These are phyloP conservation scores for Penicilliopsis zonata DNA, from an alignment of 495 filamentous ascomycete genomes.

Conservation along the genomic window DNA sequence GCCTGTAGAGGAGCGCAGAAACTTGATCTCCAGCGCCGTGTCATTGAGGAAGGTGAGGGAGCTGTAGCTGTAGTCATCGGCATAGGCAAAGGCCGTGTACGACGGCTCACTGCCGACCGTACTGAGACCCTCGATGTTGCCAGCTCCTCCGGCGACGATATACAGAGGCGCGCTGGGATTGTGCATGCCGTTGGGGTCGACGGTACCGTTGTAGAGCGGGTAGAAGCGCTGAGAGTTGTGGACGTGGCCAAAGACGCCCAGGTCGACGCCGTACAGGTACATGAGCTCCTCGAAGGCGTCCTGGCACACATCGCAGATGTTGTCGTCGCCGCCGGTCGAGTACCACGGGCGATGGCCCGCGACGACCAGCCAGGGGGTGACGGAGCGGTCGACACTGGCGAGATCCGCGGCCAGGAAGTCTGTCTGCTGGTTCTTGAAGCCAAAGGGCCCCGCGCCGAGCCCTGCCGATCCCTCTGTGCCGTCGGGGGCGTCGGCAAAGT, in stretches of 20 bases:
- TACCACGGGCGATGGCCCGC: slow-evolving; percentile 55
- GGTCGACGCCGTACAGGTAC: slow-evolving; percentile 48
- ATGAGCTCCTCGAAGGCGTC: slow-evolving; percentile 45
- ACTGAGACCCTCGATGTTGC: slow-evolving; percentile 36
- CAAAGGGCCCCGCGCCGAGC: slow-evolving; percentile 41
- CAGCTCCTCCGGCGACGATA: slow-evolving; percentile 35
- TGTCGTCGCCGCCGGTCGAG: slow-evolving; percentile 10
- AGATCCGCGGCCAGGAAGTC: slow-evolving; percentile 37
- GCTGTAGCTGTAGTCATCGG: slow-evolving; percentile 41
- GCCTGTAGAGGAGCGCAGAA: slow-evolving; percentile 36
- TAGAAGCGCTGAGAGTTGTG: slow-evolving; percentile 42
- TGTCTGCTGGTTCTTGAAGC: slow-evolving; percentile 19
- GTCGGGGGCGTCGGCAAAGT: slow-evolving; percentile 31
- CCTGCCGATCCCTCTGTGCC: slow-evolving; percentile 33
- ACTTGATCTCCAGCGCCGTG: slow-evolving; percentile 24
- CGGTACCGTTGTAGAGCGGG: slow-evolving; percentile 29
- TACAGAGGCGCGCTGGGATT: slow-evolving; percentile 46
- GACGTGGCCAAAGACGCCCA: slow-evolving; percentile 49
- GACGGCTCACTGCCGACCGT: slow-evolving; percentile 28
- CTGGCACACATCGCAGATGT: slow-evolving; percentile 38
- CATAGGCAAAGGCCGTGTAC: slow-evolving; percentile 43
- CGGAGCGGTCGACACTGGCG: slow-evolving; percentile 32
- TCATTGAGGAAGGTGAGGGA: slow-evolving; percentile 21
- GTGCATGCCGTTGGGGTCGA: slow-evolving; percentile 33
- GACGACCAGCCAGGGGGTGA: slow-evolving; percentile 46